Base-by-base conservation (phyloP, 225 moss, liverwort and hornwort genomes). In the Rhytidiadelphus loreus region DNA sequence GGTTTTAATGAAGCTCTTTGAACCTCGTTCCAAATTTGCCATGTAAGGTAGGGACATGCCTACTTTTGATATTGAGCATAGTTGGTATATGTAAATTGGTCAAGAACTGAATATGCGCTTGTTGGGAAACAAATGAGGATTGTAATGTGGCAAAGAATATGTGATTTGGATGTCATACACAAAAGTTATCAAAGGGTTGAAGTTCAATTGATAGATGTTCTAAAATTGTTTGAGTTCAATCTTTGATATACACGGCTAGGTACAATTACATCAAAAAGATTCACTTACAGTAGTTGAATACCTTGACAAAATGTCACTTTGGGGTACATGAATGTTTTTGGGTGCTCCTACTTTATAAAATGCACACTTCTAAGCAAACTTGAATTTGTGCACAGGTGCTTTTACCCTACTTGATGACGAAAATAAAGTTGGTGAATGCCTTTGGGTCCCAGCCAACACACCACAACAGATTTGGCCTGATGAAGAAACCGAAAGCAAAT, bases 331-430 rank as follows among this genome's bases (percentile, higher is more conserved):
- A 77, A 53, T 21, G 5, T 76, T 23, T 50, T 15, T n/a, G 1
- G 35, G 14, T 52, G 33, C 52, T 76, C 22, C 33, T 3, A 13
- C 23, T 23, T 76, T 13, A 22, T 5, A 30, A 12, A 30, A 30
- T 30, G 17, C 44, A 5, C 33, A 13, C 13, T 35, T 23, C 35
- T 53, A 24, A 35, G 37, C 35, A 53, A 53, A 73, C 33, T 17
- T 58, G 58, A 41, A 8, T 41, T 39, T 80, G 39, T 56, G 43
- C 39, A 59, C 84, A 87, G 90, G 73, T 81, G 88, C 92, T 44
- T 87, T 90, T 17, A 35, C 81, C 20, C 48, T 90, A 29, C 84
- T 90, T 16, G 92, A 92, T 8, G 87, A 92, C 30, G 87, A 92
- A 72, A 83, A 61, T 84, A 89, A 50, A 81, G 83, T 44, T 55